Evolutionary conservation across 1,139 yeast genomes (phyloP).

Genomic region (Starmera stellimalicola): DNA sequence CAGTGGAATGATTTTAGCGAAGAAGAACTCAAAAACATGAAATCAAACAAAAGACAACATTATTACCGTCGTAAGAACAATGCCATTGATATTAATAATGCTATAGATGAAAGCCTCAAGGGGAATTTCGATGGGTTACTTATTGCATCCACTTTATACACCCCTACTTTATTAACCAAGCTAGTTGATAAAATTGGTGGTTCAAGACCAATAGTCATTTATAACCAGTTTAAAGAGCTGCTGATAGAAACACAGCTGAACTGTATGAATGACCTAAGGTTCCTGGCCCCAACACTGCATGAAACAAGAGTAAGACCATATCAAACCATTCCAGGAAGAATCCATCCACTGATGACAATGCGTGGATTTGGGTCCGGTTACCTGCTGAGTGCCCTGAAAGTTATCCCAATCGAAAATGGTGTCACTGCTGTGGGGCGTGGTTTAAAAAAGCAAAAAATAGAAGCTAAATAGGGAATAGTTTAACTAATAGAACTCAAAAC

Average conservation of each 20-base stretch:
- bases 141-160: constrained; percentile 62
- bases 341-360: constrained; percentile 94
- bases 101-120: constrained; percentile 38
- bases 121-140: constrained; percentile 72
- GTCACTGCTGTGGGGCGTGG: constrained; percentile 21
- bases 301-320: constrained; percentile 81
- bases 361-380: constrained; percentile 83
- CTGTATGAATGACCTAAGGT: constrained; percentile 53
- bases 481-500: constrained; percentile 2
- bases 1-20: constrained; percentile 40
- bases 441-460: constrained; percentile 9
- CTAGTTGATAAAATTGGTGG: constrained; percentile 69
- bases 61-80: constrained; percentile 58
- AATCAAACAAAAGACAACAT: constrained; percentile 53
- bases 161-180: constrained; percentile 53
- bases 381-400: constrained; percentile 69
- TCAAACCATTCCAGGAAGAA: constrained; percentile 88
- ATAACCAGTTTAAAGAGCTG: constrained; percentile 72
- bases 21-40: constrained; percentile 46
- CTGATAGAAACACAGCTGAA: constrained; percentile 65
- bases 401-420: constrained; percentile 52
- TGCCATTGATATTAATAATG: constrained; percentile 43
- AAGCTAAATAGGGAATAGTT: not conserved
- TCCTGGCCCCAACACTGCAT: constrained; percentile 73
- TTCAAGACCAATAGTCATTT: constrained; percentile 77